These are phyloP conservation scores for Solanum raphanifolium DNA, from an alignment of 257 asterid genomes.

Conservation along the genomic window DNA sequence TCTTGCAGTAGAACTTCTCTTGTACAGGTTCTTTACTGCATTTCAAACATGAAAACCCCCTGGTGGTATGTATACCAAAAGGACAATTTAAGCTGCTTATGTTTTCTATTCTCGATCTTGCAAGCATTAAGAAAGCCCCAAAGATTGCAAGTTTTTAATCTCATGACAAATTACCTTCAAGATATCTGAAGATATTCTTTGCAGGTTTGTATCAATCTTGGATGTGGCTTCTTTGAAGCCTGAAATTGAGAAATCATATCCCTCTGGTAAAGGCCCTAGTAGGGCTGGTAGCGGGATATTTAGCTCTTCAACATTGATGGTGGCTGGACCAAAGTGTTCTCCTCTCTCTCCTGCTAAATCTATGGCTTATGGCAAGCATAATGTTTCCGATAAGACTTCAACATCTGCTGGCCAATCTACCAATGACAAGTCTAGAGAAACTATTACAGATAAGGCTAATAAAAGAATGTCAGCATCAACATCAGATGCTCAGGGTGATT, in stretches of 20 bases:
- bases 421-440: conserved; percentile 20
- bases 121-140: neutral
- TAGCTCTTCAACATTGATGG: conserved; percentile 81
- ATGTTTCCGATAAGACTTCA: conserved; percentile 10
- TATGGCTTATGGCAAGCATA: conserved; percentile 20
- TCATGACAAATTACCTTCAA: neutral
- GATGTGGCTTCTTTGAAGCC: conserved; percentile 87
- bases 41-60: neutral
- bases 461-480: conserved; percentile 19
- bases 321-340: conserved; percentile 51
- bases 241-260: conserved; percentile 45
- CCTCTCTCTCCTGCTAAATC: conserved; percentile 23
- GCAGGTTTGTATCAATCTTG: conserved; percentile 74
- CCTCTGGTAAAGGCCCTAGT: conserved; percentile 16
- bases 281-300: conserved; percentile 44
- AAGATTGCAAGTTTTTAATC: neutral
- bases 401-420: conserved; percentile 13
- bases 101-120: neutral
- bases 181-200: neutral
- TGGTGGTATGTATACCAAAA: neutral
- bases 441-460: conserved; percentile 14
- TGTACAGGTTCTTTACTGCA: neutral
- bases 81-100: neutral
- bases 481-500: conserved; percentile 22
- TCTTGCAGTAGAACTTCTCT: neutral